These are phyloP conservation scores for Didymella arachidicola DNA, from an alignment of 2,329 filamentous ascomycete genomes.

Conservation along the genomic window DNA sequence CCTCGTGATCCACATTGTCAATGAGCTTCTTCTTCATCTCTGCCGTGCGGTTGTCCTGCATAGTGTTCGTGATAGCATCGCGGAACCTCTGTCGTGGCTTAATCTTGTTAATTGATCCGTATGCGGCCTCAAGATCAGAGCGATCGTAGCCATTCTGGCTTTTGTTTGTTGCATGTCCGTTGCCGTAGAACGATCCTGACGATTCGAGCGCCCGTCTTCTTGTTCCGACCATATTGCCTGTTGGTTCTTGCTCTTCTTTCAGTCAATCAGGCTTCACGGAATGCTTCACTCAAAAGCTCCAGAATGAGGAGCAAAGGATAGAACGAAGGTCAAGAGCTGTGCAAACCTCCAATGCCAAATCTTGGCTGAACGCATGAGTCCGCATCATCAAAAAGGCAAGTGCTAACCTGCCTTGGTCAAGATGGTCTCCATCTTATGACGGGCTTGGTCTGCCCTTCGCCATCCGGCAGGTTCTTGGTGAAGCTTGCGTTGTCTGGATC, in stretches of 20 bases:
- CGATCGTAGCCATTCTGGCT: slow-evolving; percentile 9
- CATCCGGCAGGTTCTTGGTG: slow-evolving; percentile 5
- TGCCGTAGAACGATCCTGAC: slow-evolving; percentile 8
- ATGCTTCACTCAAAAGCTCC: no score
- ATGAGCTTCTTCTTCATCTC: slow-evolving; percentile 60
- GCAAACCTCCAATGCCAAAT: slow-evolving; percentile 7
- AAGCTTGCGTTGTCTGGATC: slow-evolving; percentile 16
- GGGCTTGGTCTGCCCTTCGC: slow-evolving; percentile 1
- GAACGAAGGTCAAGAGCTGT: slow-evolving; percentile 1
- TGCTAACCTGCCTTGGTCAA: slow-evolving; percentile 3
- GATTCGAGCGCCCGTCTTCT: slow-evolving; percentile 12
- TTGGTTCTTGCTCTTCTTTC: neutral
- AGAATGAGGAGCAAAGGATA: neutral
- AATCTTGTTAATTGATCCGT: slow-evolving; percentile 30
- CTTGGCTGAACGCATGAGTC: slow-evolving; percentile 10
- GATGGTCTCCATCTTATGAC: slow-evolving; percentile 12
- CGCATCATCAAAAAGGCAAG: slow-evolving; percentile 15
- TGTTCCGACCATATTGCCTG: slow-evolving; percentile 15
- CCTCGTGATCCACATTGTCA: slow-evolving; percentile 56
- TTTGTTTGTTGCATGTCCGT: slow-evolving; percentile 2
- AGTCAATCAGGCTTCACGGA: neutral
- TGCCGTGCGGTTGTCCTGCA: slow-evolving; percentile 55
- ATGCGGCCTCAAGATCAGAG: slow-evolving; percentile 42
- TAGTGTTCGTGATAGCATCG: slow-evolving; percentile 57
- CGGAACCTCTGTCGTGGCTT: slow-evolving; percentile 50